Conservation (phyloP, 2,329 filamentous ascomycete genomes). For the Ceratocystis cacaofunesta region DNA sequence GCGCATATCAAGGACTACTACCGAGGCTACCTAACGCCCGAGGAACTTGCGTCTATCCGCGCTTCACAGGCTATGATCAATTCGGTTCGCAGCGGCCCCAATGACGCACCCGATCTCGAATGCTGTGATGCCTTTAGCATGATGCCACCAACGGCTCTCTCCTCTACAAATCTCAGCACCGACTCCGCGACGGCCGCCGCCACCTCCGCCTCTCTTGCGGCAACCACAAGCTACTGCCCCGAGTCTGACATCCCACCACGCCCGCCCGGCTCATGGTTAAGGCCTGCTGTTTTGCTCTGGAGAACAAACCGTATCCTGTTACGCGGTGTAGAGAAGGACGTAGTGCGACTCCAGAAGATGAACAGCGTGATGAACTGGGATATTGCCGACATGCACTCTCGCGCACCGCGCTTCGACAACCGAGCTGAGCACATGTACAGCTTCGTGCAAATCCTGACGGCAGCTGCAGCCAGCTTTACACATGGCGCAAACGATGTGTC, state of each 20-base stretch:
- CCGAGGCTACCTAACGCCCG: slow-evolving; percentile 32
- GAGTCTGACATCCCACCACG: slow-evolving; percentile 21
- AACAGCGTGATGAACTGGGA: slow-evolving; percentile 34
- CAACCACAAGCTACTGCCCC: neutral
- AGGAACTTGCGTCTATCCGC: slow-evolving; percentile 29
- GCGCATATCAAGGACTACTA: slow-evolving; percentile 35
- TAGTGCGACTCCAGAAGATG: slow-evolving; percentile 32
- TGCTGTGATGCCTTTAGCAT: slow-evolving; percentile 20
- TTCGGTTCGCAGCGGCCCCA: slow-evolving; percentile 22
- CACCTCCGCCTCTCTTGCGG: neutral
- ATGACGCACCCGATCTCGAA: slow-evolving; percentile 17
- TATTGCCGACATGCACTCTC: slow-evolving; percentile 34
- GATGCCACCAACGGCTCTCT: slow-evolving; percentile 22
- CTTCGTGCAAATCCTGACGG: slow-evolving; percentile 34
- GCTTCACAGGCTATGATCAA: slow-evolving; percentile 25
- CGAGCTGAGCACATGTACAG: slow-evolving; percentile 37
- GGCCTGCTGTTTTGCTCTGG: slow-evolving; percentile 28
- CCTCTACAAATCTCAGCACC: slow-evolving; percentile 9
- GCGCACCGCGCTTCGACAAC: slow-evolving; percentile 37
- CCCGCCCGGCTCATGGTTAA: slow-evolving; percentile 28
- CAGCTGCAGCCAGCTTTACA: slow-evolving; percentile 39
- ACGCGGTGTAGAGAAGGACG: slow-evolving; percentile 35
- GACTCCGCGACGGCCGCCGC: neutral
- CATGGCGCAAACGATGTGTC: slow-evolving; percentile 43
- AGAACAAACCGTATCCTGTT: slow-evolving; percentile 29